Conservation (phyloP, 345 rosid species). For the Citrus australasica region DNA sequence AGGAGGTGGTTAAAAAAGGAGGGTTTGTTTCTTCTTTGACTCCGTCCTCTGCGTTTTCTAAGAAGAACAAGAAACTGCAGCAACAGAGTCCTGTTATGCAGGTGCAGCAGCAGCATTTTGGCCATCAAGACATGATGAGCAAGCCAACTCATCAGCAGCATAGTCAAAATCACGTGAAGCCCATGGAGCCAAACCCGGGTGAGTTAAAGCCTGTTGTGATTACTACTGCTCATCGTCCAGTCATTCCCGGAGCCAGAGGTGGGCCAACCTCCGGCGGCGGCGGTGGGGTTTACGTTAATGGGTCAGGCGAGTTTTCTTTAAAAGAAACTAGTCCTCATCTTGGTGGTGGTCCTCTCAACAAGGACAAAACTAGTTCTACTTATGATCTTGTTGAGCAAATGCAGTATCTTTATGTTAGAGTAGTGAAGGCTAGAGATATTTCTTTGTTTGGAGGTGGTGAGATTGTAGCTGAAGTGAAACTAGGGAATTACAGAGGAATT, state of each 20-base stretch:
- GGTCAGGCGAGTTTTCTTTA: slow-evolving; percentile 49
- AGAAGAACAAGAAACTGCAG: slow-evolving; percentile 53
- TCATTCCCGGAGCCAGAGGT: slow-evolving; percentile 14
- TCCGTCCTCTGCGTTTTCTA: slow-evolving; percentile 24
- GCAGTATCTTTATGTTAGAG: slow-evolving; percentile 67
- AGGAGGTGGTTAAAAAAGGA: slow-evolving; percentile 24
- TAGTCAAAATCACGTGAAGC: slow-evolving; percentile 34
- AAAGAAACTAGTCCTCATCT: slow-evolving; percentile 73
- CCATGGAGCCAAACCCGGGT: slow-evolving; percentile 40
- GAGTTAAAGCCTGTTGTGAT: slow-evolving; percentile 54
- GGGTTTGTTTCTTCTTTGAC: slow-evolving; percentile 19
- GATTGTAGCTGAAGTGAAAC: slow-evolving; percentile 53
- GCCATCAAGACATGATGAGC: slow-evolving; percentile 27
- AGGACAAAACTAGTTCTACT: slow-evolving; percentile 61
- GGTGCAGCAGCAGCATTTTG: slow-evolving; percentile 30
- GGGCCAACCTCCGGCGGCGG: slow-evolving; percentile 13
- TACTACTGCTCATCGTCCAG: slow-evolving; percentile 37
- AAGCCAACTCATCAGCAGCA: slow-evolving; percentile 36
- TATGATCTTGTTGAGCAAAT: slow-evolving; percentile 83
- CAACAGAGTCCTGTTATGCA: slow-evolving; percentile 33
- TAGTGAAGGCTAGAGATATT: slow-evolving; percentile 51
- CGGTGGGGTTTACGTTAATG: slow-evolving; percentile 31
- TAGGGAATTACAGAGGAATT: slow-evolving; percentile 66
- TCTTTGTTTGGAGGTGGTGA: slow-evolving; percentile 43
- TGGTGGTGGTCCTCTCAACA: slow-evolving; percentile 53